phyloP scores from a whole-genome alignment of 2,329 filamentous ascomycete species.

The Fusarium brachygibbosum region DNA sequence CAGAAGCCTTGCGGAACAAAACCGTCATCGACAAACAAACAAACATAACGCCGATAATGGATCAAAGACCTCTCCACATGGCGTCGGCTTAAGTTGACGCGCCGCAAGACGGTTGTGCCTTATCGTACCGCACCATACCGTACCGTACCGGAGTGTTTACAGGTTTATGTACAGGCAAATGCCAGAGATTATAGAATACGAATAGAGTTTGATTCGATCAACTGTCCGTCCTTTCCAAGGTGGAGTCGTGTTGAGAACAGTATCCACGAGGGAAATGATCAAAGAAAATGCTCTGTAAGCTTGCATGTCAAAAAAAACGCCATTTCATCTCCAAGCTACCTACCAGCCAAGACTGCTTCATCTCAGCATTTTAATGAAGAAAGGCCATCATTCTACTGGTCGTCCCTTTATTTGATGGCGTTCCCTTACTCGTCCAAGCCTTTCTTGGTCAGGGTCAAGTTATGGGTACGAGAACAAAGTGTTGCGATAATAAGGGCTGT shows the following conservation, averaged over 20 bases:
- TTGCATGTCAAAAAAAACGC: constrained; percentile 17
- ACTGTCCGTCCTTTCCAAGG: constrained; percentile 1
- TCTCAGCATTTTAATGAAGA: background rate
- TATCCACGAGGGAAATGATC: constrained; percentile 27
- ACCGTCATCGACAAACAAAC: constrained; percentile 20
- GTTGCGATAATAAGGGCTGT: constrained; percentile 16
- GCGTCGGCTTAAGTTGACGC: constrained; percentile 45
- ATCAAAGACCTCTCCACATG: constrained; percentile 42
- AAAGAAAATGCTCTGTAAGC: constrained; percentile 9
- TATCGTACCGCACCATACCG: background rate
- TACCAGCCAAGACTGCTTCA: background rate
- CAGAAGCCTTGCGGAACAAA: constrained; percentile 45
- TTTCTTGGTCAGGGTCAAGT: constrained; percentile 13
- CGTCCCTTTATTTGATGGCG: background rate
- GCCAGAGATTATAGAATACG: constrained; percentile 4
- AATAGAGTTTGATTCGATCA: constrained; percentile 6
- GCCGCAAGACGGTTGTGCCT: constrained; percentile 21
- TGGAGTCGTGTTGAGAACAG: constrained; percentile 15
- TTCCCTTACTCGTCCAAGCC: constrained; percentile 1
- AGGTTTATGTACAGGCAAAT: background rate
- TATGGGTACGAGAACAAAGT: constrained; percentile 11
- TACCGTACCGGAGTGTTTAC: constrained; percentile 24
- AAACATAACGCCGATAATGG: constrained; percentile 12
- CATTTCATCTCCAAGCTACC: constrained; percentile 7
- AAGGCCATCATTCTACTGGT: background rate